phyloP scores from a whole-genome alignment of 108 stramenopile genomes.

The Discostella stelligeroides region DNA sequence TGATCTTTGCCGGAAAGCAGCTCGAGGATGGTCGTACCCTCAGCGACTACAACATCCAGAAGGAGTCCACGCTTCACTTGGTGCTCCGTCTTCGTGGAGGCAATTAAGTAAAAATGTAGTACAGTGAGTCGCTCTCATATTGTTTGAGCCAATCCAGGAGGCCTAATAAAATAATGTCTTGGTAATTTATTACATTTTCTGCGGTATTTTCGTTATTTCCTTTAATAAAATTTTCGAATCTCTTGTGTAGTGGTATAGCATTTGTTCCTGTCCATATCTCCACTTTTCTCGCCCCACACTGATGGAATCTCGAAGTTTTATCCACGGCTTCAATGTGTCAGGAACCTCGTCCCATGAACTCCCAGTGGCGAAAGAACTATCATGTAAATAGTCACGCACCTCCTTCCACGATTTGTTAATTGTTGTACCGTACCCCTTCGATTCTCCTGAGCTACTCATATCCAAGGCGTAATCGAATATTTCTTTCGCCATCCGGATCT shows the following conservation, averaged over 20 bases:
- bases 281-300: slow-evolving; percentile 44
- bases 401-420: slow-evolving; percentile 37
- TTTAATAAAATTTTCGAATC: slow-evolving; percentile 39
- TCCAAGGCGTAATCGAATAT: slow-evolving; percentile 38
- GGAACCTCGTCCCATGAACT: slow-evolving; percentile 42
- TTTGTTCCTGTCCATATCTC: slow-evolving; percentile 48
- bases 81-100: slow-evolving; percentile 67
- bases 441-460: slow-evolving; percentile 4
- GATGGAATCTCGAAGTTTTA: slow-evolving; percentile 46
- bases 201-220: slow-evolving; percentile 23
- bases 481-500: slow-evolving; percentile 37
- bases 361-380: slow-evolving; percentile 18
- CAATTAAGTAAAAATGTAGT: too few species aligned
- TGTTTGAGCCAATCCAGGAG: too few species aligned
- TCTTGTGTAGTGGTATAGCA: slow-evolving; percentile 63
- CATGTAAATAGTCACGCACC: slow-evolving; percentile 38
- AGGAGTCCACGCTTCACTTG: slow-evolving; percentile 83
- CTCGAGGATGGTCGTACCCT: slow-evolving; percentile 1
- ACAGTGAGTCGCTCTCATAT: too few species aligned
- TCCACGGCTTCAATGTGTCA: slow-evolving; percentile 53
- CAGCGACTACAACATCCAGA: slow-evolving; percentile 38
- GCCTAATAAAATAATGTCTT: too few species aligned
- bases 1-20: slow-evolving; percentile 2
- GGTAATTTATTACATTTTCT: too few species aligned
- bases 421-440: slow-evolving; percentile 28